Evolutionary conservation across 2,329 filamentous ascomycete species (phyloP).

Genomic region (Penicillium griseofulvum): DNA sequence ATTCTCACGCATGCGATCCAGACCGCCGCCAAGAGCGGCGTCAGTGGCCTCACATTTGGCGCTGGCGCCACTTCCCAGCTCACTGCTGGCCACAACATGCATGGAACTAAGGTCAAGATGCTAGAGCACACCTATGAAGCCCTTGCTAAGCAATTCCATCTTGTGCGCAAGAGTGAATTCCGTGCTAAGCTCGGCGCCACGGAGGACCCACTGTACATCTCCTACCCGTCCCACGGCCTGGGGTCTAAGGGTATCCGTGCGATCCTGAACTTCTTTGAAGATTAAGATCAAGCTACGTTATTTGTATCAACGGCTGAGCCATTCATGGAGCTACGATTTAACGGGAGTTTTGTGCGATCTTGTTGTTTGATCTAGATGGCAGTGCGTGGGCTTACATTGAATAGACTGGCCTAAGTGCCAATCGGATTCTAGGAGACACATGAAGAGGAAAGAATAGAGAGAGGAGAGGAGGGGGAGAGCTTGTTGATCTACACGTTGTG

Average conservation of each 20-base stretch:
- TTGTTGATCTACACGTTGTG: not conserved
- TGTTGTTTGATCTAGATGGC: not conserved
- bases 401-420: not conserved
- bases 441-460: conserved; percentile 1
- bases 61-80: conserved; percentile 74
- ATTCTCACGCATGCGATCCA: conserved; percentile 72
- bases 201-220: conserved; percentile 83
- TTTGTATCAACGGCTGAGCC: not conserved
- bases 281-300: conserved; percentile 26
- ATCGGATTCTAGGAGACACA: conserved; percentile 1
- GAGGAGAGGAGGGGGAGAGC: not conserved
- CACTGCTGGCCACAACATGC: conserved; percentile 75
- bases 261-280: conserved; percentile 88
- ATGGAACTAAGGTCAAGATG: conserved; percentile 76
- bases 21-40: conserved; percentile 56
- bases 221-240: conserved; percentile 82
- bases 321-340: conserved; percentile 9
- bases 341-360: conserved; percentile 3
- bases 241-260: conserved; percentile 78
- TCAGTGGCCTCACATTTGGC: conserved; percentile 76
- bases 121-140: conserved; percentile 79
- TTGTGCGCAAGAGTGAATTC: conserved; percentile 84
- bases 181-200: conserved; percentile 82
- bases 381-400: not conserved
- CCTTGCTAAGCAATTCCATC: conserved; percentile 74